phyloP scores from a whole-genome alignment of 345 rosid species.

The Dipteronia sinensis region DNA sequence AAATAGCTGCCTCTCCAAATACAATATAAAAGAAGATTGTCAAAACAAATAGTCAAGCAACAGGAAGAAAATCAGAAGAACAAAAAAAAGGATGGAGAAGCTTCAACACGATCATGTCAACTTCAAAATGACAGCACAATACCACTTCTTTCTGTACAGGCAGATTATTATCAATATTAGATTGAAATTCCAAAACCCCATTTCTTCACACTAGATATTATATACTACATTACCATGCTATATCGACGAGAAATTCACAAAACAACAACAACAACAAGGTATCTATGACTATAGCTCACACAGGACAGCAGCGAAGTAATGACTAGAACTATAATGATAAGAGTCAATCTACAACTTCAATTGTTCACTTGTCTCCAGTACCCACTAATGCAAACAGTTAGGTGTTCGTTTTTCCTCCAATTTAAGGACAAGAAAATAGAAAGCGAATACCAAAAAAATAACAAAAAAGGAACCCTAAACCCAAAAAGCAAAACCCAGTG shows the following conservation, averaged over 20 bases:
- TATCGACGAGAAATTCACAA: not conserved
- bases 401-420: not conserved
- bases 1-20: not conserved
- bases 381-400: not conserved
- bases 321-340: not conserved
- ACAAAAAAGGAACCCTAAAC: not conserved
- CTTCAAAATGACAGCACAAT: not conserved
- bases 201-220: not conserved
- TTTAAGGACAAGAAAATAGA: too few species aligned
- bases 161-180: not conserved
- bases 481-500: conserved; percentile 1
- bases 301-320: not conserved
- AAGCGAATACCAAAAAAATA: too few species aligned
- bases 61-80: not conserved
- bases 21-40: not conserved
- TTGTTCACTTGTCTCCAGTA: not conserved
- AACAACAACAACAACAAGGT: not conserved
- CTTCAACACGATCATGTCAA: not conserved
- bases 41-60: not conserved
- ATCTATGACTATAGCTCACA: not conserved
- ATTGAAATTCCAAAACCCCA: not conserved
- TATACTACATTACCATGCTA: not conserved
- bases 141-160: not conserved
- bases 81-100: not conserved
- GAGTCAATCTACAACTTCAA: not conserved